Evolutionary conservation across 2,329 filamentous ascomycete genomes (phyloP), one percentile per base, ranked within the genome.

Genomic region (Aspergillus sp.): DNA sequence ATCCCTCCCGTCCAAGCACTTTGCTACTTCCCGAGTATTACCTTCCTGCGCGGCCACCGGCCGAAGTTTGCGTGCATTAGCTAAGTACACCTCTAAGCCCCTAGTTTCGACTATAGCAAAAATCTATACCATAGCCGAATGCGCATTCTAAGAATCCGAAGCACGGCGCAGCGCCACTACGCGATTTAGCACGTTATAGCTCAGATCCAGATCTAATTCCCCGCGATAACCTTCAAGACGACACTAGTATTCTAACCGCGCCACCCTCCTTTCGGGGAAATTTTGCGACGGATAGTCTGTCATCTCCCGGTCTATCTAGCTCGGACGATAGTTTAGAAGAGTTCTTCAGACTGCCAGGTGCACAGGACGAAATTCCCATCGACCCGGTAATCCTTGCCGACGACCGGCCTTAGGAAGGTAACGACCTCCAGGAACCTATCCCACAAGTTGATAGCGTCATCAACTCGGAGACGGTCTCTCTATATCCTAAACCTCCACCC

Each of bases 381-480:
- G 30, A 44, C 30, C 41, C 30, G 15, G 34, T 34, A 30, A 42
- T 44, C 32, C 41, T 44, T 35, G 34, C 36, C 34, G 29, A 42
- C 24, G 15, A 31, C 29, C 20, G 32, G 35, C 27, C 36, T 36
- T 42, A 34, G 39, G 30, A 42, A 29, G 27, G 27, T 31, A 32
- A 17, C n/a, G 16, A 29, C 22, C 30, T 37, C 30, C 39, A 41
- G 15, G 33, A 30, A 27, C 19, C 24, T 29, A 20, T 30, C 29
- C 33, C 33, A 15, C 31, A 30, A 41, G 36, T 13, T 7, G 30
- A 36, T 20, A 33, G 31, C 29, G 14, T 34, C 22, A 34, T 28
- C 14, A 32, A 34, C 32, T 25, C 30, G 11, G 31, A 36, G 36
- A 15, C 8, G 11, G 16, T 13, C 24, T 34, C 26, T 10, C 19